phyloP scores from a whole-genome alignment of 768 basidiomycete genomes.

The Mrakia blollopis region DNA sequence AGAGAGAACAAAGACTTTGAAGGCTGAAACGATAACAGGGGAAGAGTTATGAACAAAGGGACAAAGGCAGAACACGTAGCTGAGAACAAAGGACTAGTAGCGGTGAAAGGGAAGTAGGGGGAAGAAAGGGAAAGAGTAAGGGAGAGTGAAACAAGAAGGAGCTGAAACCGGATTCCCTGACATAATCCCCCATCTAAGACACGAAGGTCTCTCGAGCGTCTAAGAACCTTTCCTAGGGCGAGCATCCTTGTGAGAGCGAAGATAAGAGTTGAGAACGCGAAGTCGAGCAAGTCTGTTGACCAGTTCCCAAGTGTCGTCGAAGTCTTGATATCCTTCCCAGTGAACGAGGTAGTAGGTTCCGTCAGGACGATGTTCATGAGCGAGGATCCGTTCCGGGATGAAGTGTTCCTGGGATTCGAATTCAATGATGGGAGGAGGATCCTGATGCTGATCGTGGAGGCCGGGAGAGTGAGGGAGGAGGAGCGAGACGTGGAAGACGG shows the following conservation, averaged over 20 bases:
- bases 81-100: no score
- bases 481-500: constrained; percentile 19
- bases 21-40: no score
- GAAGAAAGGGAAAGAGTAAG: no score
- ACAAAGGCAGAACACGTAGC: no score
- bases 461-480: constrained; percentile 2
- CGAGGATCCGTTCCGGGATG: neutral
- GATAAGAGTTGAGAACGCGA: neutral
- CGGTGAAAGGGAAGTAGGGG: no score
- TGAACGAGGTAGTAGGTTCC: constrained; percentile 7
- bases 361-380: neutral
- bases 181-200: constrained; percentile 3
- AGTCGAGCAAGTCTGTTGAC: neutral
- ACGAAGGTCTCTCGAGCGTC: constrained; percentile 7
- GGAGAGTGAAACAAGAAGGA: no score
- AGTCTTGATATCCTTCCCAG: constrained; percentile 6
- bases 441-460: neutral
- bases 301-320: constrained; percentile 9
- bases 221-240: neutral
- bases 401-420: neutral
- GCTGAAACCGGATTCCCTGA: neutral
- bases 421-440: neutral
- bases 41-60: no score
- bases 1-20: no score
- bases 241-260: neutral